These are phyloP conservation scores for Nitzschia sp. DNA, from an alignment of 108 stramenopile genomes.

Conservation along the genomic window DNA sequence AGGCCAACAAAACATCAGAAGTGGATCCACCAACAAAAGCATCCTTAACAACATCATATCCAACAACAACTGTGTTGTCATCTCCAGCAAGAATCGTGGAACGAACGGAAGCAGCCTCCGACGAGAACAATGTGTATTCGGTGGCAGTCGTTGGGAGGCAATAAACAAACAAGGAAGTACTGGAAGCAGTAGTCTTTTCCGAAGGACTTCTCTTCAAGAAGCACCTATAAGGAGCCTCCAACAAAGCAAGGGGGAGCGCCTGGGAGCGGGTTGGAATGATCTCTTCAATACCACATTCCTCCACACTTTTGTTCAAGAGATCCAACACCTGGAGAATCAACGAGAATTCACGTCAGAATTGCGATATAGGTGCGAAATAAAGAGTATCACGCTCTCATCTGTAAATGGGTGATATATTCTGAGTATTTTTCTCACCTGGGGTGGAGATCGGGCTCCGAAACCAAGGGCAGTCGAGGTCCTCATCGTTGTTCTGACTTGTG, in stretches of 20 bases:
- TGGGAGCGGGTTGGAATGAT: slow-evolving; percentile 65
- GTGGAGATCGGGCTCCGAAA: slow-evolving; percentile 75
- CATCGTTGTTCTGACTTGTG: slow-evolving; percentile 3
- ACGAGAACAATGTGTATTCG: slow-evolving; percentile 61
- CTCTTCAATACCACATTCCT: slow-evolving; percentile 36
- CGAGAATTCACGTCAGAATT: neutral
- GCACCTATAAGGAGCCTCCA: slow-evolving; percentile 70
- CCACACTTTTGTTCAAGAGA: slow-evolving; percentile 50
- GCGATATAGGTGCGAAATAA: neutral
- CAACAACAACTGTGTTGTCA: slow-evolving; percentile 44
- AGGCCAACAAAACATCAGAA: slow-evolving; percentile 28
- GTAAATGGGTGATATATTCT: no score
- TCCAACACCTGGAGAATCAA: slow-evolving; percentile 55
- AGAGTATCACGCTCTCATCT: no score
- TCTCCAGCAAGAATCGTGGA: slow-evolving; percentile 42
- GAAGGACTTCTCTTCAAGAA: slow-evolving; percentile 41
- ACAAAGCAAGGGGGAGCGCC: slow-evolving; percentile 55
- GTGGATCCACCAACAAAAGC: slow-evolving; percentile 45
- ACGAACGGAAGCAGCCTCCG: slow-evolving; percentile 66
- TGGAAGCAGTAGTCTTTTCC: neutral
- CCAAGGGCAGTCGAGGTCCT: slow-evolving; percentile 54
- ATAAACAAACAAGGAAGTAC: slow-evolving; percentile 57
- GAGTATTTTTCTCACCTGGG: slow-evolving; percentile 31
- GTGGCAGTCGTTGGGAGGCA: slow-evolving; percentile 66
- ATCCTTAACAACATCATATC: slow-evolving; percentile 51